Evolutionary conservation across 768 basidiomycete species (phyloP).

Genomic region (Boletus eberwhitei): DNA sequence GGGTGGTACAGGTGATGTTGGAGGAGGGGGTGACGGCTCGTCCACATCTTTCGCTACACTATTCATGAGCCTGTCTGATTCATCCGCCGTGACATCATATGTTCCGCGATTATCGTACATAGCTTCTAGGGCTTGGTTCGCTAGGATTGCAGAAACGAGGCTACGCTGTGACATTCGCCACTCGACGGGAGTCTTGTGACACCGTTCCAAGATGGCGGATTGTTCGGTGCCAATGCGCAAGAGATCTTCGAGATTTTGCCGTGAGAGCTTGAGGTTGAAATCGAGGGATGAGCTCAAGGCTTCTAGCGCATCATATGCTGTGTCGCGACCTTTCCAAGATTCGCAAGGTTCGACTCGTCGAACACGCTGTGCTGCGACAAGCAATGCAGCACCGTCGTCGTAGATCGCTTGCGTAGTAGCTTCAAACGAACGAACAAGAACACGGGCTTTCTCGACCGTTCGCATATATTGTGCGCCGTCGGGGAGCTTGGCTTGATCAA

Average conservation of each 20-base stretch:
- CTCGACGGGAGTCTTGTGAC: conserved; percentile 41
- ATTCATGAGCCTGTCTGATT: conserved; percentile 9
- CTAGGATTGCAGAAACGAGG: conserved; percentile 28
- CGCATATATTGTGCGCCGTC: conserved; percentile 38
- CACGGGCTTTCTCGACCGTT: conserved; percentile 44
- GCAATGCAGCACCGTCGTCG: conserved; percentile 43
- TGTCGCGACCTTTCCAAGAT: conserved; percentile 20
- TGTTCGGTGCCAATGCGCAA: conserved; percentile 40
- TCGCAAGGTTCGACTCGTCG: conserved; percentile 27
- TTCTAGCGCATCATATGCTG: conserved; percentile 29
- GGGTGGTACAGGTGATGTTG: conserved; percentile 4
- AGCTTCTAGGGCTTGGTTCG: conserved; percentile 18
- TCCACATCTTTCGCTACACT: conserved; percentile 10
- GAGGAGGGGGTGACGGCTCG: not conserved
- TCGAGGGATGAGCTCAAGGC: conserved; percentile 30
- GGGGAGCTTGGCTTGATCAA: conserved; percentile 29
- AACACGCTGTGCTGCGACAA: conserved; percentile 38
- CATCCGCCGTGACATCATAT: conserved; percentile 7
- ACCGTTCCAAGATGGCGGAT: conserved; percentile 34
- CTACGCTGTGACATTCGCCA: conserved; percentile 46
- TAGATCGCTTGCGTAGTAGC: conserved; percentile 47
- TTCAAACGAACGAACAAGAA: conserved; percentile 48
- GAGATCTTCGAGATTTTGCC: conserved; percentile 39
- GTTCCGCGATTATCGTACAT: conserved; percentile 12
- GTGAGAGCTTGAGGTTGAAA: conserved; percentile 33